Evolutionary conservation across 495 filamentous ascomycete genomes (phyloP), one percentile per base, ranked within the genome.

Genomic region (Xylaria nigripes): DNA sequence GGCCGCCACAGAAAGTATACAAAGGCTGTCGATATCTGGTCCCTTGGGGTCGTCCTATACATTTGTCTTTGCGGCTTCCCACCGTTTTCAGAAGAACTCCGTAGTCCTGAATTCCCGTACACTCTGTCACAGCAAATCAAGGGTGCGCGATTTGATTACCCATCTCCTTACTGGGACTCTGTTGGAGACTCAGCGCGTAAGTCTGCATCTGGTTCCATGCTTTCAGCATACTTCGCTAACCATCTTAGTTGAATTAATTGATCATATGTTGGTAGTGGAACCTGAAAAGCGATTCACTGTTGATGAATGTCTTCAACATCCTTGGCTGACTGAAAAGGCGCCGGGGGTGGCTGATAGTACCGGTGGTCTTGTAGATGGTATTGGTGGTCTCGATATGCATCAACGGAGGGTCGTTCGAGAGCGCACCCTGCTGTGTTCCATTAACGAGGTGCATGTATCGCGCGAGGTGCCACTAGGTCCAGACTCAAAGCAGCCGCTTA

Each of bases 1-100:
- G 79, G 76, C 21, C 81, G 78, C 54, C 79, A 87, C 45, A 84
- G 94, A 45, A 86, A 85, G 64, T 99, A 99, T 68, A 94, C 89
- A 32, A 90, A 89, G 58, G 91, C 92, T 13, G 94, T 97, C 23
- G 94, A 99, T 68, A 77, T 97, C 48, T 99, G 94, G 94, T 95
- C 90, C 0, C 80, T 97, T 15, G 94, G 94, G 12, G 94, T 99
- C 9, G 94, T 97, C n/a, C 80, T 99, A 19, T 99, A 99, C 69
- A 97, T 99, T 59, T 97, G 91, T 65, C 82, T 99, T 13, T 99
- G 94, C 65, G 94, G 94, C 3, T 99, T 97, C 61, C 93, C 94
- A 3, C 94, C 94, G 0, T 99, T 99, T 72, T 90, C 86, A 2
- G 94, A 97, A 58, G 94, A 99, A 68, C 82, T 97, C 0, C 86